phyloP scores from a whole-genome alignment of 352 stramenopile species.

The Phytophthora idaei region DNA sequence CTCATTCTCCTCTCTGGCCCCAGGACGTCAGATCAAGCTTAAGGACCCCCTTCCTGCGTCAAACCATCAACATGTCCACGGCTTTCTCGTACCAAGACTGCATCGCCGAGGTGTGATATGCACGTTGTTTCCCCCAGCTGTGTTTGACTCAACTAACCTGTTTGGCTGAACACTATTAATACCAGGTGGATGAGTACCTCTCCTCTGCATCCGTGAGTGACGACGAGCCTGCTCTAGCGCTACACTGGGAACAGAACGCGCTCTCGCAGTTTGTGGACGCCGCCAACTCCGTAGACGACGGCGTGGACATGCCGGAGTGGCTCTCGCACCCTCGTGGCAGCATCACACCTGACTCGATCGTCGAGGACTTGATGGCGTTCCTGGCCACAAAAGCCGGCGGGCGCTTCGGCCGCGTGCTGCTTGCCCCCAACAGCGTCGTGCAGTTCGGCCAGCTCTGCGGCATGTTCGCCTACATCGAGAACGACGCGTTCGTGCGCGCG shows the following conservation, averaged over 20 bases:
- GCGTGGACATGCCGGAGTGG: conserved; percentile 37
- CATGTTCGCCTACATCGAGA: conserved; percentile 52
- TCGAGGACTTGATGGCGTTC: conserved; percentile 44
- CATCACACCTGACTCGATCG: conserved; percentile 45
- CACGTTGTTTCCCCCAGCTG: not conserved
- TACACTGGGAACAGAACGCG: conserved; percentile 43
- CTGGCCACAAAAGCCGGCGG: conserved; percentile 39
- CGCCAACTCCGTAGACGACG: conserved; percentile 32
- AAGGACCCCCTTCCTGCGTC: not conserved
- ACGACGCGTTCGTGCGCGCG: conserved; percentile 43
- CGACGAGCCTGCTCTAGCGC: conserved; percentile 36
- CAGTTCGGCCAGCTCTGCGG: conserved; percentile 52
- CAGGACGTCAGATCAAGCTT: conserved; percentile 17
- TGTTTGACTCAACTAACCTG: not conserved
- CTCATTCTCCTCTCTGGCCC: conserved; percentile 22
- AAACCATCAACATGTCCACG: conserved; percentile 18
- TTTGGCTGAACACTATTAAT: not conserved
- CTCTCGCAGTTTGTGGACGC: conserved; percentile 40
- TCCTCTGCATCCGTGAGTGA: conserved; percentile 41
- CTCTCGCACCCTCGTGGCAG: conserved; percentile 35
- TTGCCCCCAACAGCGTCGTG: conserved; percentile 44
- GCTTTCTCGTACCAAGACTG: conserved; percentile 47
- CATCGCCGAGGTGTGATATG: conserved; percentile 28
- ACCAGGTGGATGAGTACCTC: conserved; percentile 47
- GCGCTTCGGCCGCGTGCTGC: conserved; percentile 36